These are phyloP conservation scores for Candida labiduridarum DNA, from an alignment of 1,139 yeast genomes.

Conservation along the genomic window DNA sequence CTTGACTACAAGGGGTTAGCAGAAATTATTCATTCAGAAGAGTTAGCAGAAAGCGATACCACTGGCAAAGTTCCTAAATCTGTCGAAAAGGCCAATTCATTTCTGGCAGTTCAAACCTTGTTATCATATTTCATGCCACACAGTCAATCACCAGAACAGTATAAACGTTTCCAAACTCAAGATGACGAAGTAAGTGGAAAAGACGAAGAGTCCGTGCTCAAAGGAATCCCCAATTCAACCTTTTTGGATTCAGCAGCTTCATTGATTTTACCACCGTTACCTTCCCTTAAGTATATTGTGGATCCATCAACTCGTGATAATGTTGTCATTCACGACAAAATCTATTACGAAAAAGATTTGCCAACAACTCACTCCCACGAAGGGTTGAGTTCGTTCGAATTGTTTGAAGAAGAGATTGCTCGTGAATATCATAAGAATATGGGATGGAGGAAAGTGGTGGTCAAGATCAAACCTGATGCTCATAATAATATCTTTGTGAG, in stretches of 20 bases:
- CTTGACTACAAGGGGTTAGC: slow-evolving; percentile 54
- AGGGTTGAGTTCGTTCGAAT: slow-evolving; percentile 22
- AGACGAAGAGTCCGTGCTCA: slow-evolving; percentile 5
- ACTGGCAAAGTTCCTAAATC: slow-evolving; percentile 12
- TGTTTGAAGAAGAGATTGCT: slow-evolving; percentile 81
- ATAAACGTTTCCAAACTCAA: slow-evolving; percentile 35
- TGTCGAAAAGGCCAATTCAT: slow-evolving; percentile 13
- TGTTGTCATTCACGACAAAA: slow-evolving; percentile 44
- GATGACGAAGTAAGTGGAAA: neutral
- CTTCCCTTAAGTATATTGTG: slow-evolving; percentile 66
- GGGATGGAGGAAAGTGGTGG: slow-evolving; percentile 93
- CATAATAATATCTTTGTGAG: slow-evolving; percentile 93
- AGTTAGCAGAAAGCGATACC: slow-evolving; percentile 6
- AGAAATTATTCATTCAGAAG: slow-evolving; percentile 40
- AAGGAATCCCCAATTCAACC: slow-evolving; percentile 65
- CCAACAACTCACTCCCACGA: slow-evolving; percentile 19
- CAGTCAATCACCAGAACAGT: slow-evolving; percentile 27
- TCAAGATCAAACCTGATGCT: slow-evolving; percentile 86
- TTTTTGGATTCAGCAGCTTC: slow-evolving; percentile 83
- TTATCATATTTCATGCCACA: slow-evolving; percentile 50
- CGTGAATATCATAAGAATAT: slow-evolving; percentile 82
- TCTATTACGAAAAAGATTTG: slow-evolving; percentile 39
- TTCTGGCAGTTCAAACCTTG: slow-evolving; percentile 46
- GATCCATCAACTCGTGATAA: slow-evolving; percentile 53
- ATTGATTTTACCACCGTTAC: slow-evolving; percentile 83